These are phyloP conservation scores for Ailanthus altissimus DNA, from an alignment of 345 rosid species.

Conservation along the genomic window DNA sequence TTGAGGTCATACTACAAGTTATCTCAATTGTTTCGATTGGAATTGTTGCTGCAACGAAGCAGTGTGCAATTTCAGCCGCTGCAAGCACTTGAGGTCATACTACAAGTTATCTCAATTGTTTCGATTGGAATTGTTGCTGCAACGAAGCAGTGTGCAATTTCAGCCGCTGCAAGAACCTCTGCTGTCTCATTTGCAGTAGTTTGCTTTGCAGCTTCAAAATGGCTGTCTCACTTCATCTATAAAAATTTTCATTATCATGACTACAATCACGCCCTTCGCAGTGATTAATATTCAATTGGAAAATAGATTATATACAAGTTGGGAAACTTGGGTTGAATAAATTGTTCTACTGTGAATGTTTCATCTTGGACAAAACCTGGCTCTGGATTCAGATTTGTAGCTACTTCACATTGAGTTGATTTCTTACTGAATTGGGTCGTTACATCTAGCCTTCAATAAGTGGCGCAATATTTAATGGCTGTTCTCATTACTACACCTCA, in stretches of 20 bases:
- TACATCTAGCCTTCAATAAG: too few relatives aligned
- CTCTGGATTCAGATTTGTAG: constrained; percentile 82
- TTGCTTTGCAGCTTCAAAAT: constrained; percentile 70
- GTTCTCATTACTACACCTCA: too few relatives aligned
- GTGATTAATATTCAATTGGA: constrained; percentile 7
- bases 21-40: constrained; percentile 53
- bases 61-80: constrained; percentile 36
- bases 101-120: constrained; percentile 58
- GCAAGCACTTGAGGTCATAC: constrained; percentile 56
- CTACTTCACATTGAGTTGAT: constrained; percentile 88
- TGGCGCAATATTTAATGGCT: too few relatives aligned
- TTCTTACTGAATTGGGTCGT: too few relatives aligned
- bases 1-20: constrained; percentile 63
- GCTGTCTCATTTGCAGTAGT: constrained; percentile 46
- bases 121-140: constrained; percentile 58
- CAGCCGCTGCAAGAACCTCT: constrained; percentile 42
- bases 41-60: constrained; percentile 56
- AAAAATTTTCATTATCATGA: constrained; percentile 70
- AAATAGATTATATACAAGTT: too few relatives aligned
- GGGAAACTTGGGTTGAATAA: constrained; percentile 62
- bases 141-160: constrained; percentile 41
- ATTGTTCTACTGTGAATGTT: constrained; percentile 82
- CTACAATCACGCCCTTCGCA: constrained; percentile 67
- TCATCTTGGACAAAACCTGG: constrained; percentile 67
- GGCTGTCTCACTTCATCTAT: constrained; percentile 70